These are phyloP conservation scores for Hevea brasiliensis DNA, from an alignment of 345 rosid species.

Conservation along the genomic window DNA sequence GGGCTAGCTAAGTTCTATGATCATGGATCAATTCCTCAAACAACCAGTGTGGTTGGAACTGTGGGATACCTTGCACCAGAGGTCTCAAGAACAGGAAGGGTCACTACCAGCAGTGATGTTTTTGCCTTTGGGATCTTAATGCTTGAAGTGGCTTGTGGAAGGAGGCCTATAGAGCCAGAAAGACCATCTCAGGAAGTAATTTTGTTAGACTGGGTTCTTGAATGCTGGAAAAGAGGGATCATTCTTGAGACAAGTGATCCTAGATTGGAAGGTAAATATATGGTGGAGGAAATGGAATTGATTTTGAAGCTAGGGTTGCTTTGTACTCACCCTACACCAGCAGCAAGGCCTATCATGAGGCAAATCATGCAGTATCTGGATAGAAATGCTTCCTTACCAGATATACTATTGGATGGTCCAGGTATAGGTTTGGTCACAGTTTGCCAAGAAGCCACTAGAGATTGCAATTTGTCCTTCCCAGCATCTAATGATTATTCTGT, in stretches of 20 bases:
- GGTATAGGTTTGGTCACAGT: background rate
- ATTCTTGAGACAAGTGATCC: background rate
- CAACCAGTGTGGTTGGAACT: background rate
- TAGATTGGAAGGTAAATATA: background rate
- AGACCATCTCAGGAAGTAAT: background rate
- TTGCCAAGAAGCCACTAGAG: background rate
- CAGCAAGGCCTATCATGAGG: background rate
- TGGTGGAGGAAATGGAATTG: conserved; percentile 3
- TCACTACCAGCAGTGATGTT: background rate
- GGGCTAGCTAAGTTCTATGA: background rate
- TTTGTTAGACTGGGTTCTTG: conserved; percentile 1
- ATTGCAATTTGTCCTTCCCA: background rate
- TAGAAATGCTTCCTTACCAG: background rate
- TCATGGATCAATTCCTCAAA: background rate
- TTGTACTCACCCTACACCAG: background rate
- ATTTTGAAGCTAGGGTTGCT: background rate
- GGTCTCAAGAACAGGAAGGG: background rate
- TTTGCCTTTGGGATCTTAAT: background rate
- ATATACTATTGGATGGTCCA: background rate
- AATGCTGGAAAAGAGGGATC: background rate
- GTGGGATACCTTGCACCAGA: conserved; percentile 3
- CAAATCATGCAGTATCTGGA: background rate
- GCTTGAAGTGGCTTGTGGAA: conserved; percentile 1
- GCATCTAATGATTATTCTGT: background rate
- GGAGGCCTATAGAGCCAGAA: background rate